These are phyloP conservation scores for Prunus yedoensis DNA, from an alignment of 331 rosid species.

Conservation along the genomic window DNA sequence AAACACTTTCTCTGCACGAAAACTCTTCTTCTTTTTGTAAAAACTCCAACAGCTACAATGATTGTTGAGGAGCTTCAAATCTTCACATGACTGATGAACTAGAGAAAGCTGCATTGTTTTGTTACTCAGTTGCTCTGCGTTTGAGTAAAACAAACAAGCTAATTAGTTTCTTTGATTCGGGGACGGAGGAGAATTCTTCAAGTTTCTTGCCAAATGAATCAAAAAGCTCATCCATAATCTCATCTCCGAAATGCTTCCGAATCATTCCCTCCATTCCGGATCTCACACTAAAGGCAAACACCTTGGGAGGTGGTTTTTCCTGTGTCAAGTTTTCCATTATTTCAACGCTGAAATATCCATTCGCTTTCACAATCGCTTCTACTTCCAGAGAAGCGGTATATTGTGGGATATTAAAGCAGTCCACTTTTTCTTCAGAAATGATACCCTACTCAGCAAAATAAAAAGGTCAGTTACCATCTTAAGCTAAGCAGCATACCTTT, in stretches of 20 bases:
- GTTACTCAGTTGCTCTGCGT: neutral
- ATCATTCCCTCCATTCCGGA: constrained; percentile 4
- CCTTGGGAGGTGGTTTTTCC: neutral
- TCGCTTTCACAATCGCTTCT: constrained; percentile 15
- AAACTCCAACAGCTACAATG: neutral
- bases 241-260: constrained; percentile 8
- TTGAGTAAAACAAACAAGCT: constrained; percentile 15
- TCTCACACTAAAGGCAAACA: neutral
- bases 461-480: neutral
- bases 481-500: no score
- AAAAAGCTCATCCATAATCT: constrained; percentile 4
- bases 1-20: no score
- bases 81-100: neutral
- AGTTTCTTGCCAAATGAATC: neutral
- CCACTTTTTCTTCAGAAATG: constrained; percentile 15
- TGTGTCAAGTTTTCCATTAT: constrained; percentile 10
- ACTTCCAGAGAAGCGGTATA: constrained; percentile 1
- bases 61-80: neutral
- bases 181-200: neutral
- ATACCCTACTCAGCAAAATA: neutral
- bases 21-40: no score
- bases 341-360: constrained; percentile 16
- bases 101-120: neutral
- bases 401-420: constrained; percentile 6
- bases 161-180: neutral